These are phyloP conservation scores for Tylopilus sp. DNA, from an alignment of 768 basidiomycete genomes.

Conservation along the genomic window DNA sequence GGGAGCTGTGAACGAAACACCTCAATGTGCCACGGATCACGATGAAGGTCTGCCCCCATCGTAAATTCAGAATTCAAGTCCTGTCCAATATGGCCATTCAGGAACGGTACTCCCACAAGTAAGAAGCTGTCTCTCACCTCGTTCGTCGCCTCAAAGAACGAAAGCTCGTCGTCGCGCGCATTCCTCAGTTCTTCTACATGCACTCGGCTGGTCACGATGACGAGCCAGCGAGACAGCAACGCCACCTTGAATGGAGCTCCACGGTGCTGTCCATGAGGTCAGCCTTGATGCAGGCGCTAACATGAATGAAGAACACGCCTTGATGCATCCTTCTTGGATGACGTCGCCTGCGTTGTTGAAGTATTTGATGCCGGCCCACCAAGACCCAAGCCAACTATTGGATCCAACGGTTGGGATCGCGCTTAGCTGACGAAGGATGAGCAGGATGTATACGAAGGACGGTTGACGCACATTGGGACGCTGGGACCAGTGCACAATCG, in stretches of 20 bases:
- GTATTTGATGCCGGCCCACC: no score
- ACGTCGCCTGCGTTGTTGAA: no score
- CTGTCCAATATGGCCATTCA: neutral
- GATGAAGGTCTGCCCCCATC: conserved; percentile 31
- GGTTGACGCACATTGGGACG: no score
- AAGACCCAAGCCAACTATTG: no score
- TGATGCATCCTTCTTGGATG: conserved; percentile 31
- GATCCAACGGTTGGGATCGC: no score
- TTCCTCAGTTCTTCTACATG: conserved; percentile 39
- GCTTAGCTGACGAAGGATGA: no score
- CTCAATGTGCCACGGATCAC: conserved; percentile 26
- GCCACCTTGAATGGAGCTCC: conserved; percentile 27
- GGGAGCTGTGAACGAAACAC: conserved; percentile 32
- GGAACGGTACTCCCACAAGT: no score
- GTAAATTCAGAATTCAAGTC: neutral
- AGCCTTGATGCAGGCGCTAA: neutral
- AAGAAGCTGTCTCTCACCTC: conserved; percentile 32
- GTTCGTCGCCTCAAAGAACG: conserved; percentile 25
- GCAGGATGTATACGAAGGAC: no score
- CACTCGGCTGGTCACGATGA: conserved; percentile 29
- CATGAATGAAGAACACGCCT: conserved; percentile 14
- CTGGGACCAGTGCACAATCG: no score
- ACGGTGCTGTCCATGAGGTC: neutral
- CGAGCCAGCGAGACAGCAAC: no score
- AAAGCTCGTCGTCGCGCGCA: conserved; percentile 38